Percentiles rank a stretch among this genome's conserved stretches.
Conservation (phyloP, 768 basidiomycete genomes). For the Lyophyllum atratum region DNA sequence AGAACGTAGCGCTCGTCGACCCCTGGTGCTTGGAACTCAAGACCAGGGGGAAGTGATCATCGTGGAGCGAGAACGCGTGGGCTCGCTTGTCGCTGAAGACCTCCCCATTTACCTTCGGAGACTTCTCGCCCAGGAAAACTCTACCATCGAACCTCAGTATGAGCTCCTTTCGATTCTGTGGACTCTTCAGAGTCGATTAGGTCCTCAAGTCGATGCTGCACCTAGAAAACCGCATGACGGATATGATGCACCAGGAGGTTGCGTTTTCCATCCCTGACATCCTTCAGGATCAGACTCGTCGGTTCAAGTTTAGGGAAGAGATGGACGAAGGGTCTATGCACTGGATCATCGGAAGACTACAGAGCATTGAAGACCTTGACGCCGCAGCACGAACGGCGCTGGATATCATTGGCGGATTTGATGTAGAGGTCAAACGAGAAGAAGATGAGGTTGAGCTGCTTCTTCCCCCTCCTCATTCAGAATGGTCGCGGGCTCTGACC, state of each 20-base stretch:
- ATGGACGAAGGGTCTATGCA: constrained; percentile 61
- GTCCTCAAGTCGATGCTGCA: constrained; percentile 54
- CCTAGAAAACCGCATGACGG: constrained; percentile 60
- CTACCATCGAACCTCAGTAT: constrained; percentile 50
- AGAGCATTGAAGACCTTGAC: constrained; percentile 58
- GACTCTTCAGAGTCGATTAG: constrained; percentile 63
- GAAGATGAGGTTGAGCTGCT: constrained; percentile 66
- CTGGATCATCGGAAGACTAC: constrained; percentile 64
- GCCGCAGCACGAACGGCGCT: constrained; percentile 56
- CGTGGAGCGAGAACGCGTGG: constrained; percentile 78
- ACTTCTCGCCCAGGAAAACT: constrained; percentile 43
- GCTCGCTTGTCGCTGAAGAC: constrained; percentile 65
- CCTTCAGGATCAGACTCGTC: constrained; percentile 62
- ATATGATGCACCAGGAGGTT: constrained; percentile 74
- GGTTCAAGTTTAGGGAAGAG: constrained; percentile 51
- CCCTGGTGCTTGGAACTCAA: constrained; percentile 62
- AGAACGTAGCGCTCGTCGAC: constrained; percentile 86
- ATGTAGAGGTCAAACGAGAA: constrained; percentile 72
- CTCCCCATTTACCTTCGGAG: constrained; percentile 60
- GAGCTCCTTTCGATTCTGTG: constrained; percentile 62
- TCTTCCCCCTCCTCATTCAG: constrained; percentile 55
- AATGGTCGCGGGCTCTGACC: constrained; percentile 63
- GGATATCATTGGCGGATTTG: constrained; percentile 73
- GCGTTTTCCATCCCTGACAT: constrained; percentile 80
- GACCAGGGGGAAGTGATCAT: constrained; percentile 53